phyloP scores from a whole-genome alignment of 257 asterid genomes.

The Ajuga chamaepitys region DNA sequence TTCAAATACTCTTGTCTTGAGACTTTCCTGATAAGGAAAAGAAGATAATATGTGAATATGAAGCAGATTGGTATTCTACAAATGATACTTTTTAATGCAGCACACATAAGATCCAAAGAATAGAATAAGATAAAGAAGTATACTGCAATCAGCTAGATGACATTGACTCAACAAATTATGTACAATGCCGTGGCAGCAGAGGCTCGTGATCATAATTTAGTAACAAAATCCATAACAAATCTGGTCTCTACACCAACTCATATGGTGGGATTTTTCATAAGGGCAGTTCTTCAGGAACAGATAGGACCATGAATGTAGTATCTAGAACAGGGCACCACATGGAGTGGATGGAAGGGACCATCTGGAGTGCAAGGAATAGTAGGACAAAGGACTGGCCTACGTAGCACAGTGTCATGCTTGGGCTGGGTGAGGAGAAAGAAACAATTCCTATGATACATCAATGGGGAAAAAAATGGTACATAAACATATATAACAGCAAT shows the following conservation, averaged over 20 bases:
- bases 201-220: neutral
- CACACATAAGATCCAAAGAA: neutral
- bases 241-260: neutral
- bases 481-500: too few species aligned
- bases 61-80: neutral
- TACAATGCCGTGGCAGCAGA: neutral
- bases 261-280: neutral
- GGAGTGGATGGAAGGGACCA: too few species aligned
- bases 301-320: too few species aligned
- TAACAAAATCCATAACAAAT: neutral
- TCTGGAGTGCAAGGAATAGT: too few species aligned
- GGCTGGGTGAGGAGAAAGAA: too few species aligned
- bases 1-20: constrained; percentile 88
- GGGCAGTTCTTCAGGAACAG: too few species aligned
- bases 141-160: neutral
- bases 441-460: too few species aligned
- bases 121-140: neutral
- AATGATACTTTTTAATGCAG: neutral
- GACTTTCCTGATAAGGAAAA: constrained; percentile 40
- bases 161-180: neutral
- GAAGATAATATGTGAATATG: constrained; percentile 6
- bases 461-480: too few species aligned
- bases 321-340: too few species aligned
- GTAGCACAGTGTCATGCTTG: too few species aligned
- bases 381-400: too few species aligned